Evolutionary conservation across 2,329 filamentous ascomycete species (phyloP).

Genomic region (Akanthomyces dipterigenus): DNA sequence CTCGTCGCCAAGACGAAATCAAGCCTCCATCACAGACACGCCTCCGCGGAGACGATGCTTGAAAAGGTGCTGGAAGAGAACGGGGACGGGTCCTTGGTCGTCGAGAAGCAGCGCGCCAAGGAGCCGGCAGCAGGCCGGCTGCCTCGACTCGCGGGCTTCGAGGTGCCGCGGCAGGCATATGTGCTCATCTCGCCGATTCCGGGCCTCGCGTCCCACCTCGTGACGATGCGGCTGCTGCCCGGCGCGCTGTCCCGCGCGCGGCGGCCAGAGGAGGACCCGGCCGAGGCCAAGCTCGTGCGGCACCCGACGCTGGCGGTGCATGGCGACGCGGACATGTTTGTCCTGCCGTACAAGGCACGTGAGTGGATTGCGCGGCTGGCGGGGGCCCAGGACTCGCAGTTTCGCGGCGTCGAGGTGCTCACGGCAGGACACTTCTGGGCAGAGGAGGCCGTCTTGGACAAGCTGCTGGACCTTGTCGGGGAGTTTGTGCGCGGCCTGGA

Average conservation of each 20-base stretch:
- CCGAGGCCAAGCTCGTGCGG: conserved; percentile 49
- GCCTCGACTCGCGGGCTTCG: conserved; percentile 27
- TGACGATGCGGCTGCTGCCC: conserved; percentile 52
- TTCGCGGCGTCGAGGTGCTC: conserved; percentile 41
- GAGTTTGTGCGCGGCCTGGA: conserved; percentile 19
- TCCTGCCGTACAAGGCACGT: conserved; percentile 56
- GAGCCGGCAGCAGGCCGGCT: conserved; percentile 20
- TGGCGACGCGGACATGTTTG: conserved; percentile 70
- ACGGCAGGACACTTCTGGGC: conserved; percentile 59
- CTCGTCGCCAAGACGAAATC: conserved; percentile 7
- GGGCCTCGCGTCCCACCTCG: conserved; percentile 52
- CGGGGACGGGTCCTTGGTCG: not conserved
- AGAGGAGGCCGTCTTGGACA: conserved; percentile 41
- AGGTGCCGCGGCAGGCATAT: conserved; percentile 41
- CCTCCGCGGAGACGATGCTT: not conserved
- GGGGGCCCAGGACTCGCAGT: conserved; percentile 34
- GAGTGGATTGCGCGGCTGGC: conserved; percentile 56
- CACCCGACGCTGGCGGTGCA: conserved; percentile 64
- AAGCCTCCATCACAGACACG: not conserved
- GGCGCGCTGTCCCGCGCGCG: conserved; percentile 17
- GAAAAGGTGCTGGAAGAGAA: not conserved
- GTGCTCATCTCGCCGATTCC: conserved; percentile 63
- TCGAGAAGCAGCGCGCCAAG: conserved; percentile 15
- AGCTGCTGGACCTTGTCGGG: conserved; percentile 25
- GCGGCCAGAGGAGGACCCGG: conserved; percentile 20